Evolutionary conservation across 2,329 filamentous ascomycete genomes (phyloP), one percentile per base, ranked within the genome.

Genomic region (Colletotrichum endophyticum): DNA sequence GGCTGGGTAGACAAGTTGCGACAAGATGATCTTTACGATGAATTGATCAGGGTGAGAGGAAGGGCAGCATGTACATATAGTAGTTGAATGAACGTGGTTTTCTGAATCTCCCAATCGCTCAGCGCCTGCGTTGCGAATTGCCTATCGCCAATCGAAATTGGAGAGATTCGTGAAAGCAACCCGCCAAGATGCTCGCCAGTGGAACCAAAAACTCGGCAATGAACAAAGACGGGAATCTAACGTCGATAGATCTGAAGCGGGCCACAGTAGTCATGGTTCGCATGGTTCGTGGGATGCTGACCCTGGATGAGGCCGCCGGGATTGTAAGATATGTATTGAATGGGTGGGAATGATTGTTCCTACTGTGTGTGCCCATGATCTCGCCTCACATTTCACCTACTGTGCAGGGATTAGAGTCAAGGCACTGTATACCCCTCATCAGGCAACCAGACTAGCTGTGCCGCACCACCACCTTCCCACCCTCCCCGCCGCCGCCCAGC

Each of bases 361-460:
- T 44, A 44, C 36, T 44, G 36, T 44, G 16, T n/a, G 36, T 44
- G 16, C 36, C 0, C 36, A 19, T 44, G 0, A 44, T n/a, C 8
- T n/a, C 16, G 5, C 36, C 0, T 0, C 0, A 39, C 2, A 1
- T 5, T 11, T 11, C 8, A 44, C n/a, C n/a, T n/a, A n/a, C 36
- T 19, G 39, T 49, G 39, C 19, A 49, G 19, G 2, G 1, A 49
- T 6, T 19, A 6, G 19, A 49, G 9, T 49, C 22, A 3, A 7
- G 13, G 27, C 63, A 66, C 59, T 32, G 59, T 62, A 32, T 62
- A 62, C 30, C n/a, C 30, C 12, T 12, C 39, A 49, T 15, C 34
- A 73, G 70, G 70, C 70, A 73, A 61, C 70, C 69, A 66, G 44
- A 59, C 64, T 61, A 62, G 53, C 70, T 69, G 53, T 69, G 70